Conservation (phyloP, 495 filamentous ascomycete genomes). For the Parathielavia appendiculata region DNA sequence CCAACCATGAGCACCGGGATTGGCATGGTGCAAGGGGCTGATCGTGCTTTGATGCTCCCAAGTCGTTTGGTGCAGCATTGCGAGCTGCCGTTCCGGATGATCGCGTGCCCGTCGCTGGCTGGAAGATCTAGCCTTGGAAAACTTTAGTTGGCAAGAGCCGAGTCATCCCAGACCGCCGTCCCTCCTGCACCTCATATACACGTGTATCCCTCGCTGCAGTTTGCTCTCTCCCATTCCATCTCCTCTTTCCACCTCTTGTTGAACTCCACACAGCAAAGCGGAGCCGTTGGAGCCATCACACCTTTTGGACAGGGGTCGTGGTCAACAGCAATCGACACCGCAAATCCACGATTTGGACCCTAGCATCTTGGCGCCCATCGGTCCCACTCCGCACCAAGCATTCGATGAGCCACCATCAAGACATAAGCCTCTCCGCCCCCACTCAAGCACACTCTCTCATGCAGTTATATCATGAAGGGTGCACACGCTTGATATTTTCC, state of each 20-base stretch:
- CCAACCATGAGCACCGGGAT: neutral
- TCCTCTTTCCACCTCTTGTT: neutral
- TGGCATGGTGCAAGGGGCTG: neutral
- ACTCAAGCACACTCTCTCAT: slow-evolving; percentile 1
- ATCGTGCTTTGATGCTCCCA: neutral
- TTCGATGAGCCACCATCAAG: slow-evolving; percentile 7
- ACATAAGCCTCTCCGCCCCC: slow-evolving; percentile 15
- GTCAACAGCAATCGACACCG: neutral
- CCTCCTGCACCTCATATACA: neutral
- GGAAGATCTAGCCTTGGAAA: too few species aligned
- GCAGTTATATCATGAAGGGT: slow-evolving; percentile 9
- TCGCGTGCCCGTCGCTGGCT: slow-evolving; percentile 10
- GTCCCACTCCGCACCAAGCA: neutral
- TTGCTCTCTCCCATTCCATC: neutral
- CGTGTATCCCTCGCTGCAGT: neutral
- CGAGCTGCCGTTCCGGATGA: slow-evolving; percentile 11
- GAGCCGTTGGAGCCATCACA: slow-evolving; percentile 9
- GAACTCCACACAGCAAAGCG: neutral
- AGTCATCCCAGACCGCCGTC: neutral
- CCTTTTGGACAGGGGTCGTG: slow-evolving; percentile 8
- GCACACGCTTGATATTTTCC: neutral
- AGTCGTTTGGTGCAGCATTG: slow-evolving; percentile 10
- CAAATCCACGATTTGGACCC: slow-evolving; percentile 2
- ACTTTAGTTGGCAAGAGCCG: slow-evolving; percentile 5
- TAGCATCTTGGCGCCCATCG: neutral